A percentile compares a stretch with the other conserved stretches of the same genome.
These are phyloP conservation scores for Aspergillus ustus DNA, from an alignment of 2,329 filamentous ascomycete genomes.

Conservation along the genomic window DNA sequence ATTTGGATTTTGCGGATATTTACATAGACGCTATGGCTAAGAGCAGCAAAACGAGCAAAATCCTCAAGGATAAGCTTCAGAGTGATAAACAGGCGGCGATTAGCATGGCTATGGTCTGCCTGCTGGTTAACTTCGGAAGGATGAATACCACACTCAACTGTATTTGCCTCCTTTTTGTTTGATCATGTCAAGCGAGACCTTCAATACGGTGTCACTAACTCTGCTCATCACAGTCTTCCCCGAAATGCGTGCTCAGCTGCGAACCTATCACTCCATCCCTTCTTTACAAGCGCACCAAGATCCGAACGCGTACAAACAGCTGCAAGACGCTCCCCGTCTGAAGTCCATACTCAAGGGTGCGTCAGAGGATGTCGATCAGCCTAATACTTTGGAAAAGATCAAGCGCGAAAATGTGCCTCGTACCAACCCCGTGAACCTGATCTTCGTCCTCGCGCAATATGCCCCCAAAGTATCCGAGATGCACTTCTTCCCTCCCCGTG, in stretches of 20 bases:
- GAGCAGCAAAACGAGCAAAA: conserved; percentile 99
- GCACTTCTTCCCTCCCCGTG: conserved; percentile 81
- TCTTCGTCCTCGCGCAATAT: conserved; percentile 90
- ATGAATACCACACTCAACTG: conserved; percentile 99
- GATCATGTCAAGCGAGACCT: not conserved
- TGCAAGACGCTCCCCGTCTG: conserved; percentile 92
- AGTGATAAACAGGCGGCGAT: conserved; percentile 90
- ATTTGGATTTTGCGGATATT: conserved; percentile 82
- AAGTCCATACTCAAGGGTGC: conserved; percentile 98
- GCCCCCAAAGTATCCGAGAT: conserved; percentile 90
- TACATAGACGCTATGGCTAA: conserved; percentile 99
- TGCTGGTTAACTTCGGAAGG: conserved; percentile 93
- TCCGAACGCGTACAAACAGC: conserved; percentile 93
- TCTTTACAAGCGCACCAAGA: conserved; percentile 95
- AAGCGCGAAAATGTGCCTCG: conserved; percentile 70
- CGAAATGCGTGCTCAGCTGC: conserved; percentile 96
- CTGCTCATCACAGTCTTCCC: conserved; percentile 76
- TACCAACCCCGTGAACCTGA: conserved; percentile 95
- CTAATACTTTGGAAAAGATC: conserved; percentile 80
- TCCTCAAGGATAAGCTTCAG: conserved; percentile 92
- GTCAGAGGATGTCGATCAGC: conserved; percentile 87
- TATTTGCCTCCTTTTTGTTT: conserved; percentile 51
- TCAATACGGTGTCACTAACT: conserved; percentile 10
- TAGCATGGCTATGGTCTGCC: conserved; percentile 98
- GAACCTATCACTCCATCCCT: conserved; percentile 97